Percentiles rank a stretch among this genome's conserved stretches.
Evolutionary conservation across 2,329 filamentous ascomycete genomes (phyloP).

Genomic region (Biscogniauxia marginata): DNA sequence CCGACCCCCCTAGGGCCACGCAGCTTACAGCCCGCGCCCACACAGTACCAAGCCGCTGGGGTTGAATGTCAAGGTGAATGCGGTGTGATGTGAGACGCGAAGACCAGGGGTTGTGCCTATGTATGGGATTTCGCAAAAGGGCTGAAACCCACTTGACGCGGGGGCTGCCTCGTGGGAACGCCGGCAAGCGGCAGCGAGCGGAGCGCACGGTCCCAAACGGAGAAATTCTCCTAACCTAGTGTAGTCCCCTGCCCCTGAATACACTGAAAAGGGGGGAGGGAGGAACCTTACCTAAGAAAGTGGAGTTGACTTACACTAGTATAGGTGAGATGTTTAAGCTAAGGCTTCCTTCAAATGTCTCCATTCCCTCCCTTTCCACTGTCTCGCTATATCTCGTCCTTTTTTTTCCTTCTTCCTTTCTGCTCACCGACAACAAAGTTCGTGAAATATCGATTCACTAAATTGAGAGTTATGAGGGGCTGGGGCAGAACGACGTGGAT

Average conservation of each 20-base stretch:
- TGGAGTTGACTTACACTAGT: neutral
- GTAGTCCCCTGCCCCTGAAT: neutral
- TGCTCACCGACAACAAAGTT: neutral
- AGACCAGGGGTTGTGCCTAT: neutral
- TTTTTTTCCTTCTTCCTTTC: neutral
- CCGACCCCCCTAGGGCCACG: neutral
- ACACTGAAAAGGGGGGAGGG: neutral
- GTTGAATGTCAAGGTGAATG: neutral
- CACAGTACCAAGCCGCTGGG: neutral
- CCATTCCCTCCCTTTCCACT: neutral
- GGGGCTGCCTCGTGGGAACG: slow-evolving; percentile 11
- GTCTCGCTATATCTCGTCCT: neutral
- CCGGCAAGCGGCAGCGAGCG: neutral
- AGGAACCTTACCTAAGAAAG: neutral
- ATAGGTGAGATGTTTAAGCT: neutral
- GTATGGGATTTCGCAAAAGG: neutral
- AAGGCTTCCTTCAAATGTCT: neutral
- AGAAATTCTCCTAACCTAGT: neutral
- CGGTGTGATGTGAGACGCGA: neutral
- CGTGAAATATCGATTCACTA: neutral
- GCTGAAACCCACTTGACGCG: slow-evolving; percentile 16
- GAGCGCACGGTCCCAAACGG: neutral
- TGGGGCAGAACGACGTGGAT: neutral
- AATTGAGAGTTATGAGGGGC: neutral
- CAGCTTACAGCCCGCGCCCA: neutral